A percentile compares a stretch with the other conserved stretches of the same genome.
Evolutionary conservation across 202 grass and related monocot genomes (phyloP).

Genomic region (Schoenoplectus triqueter): DNA sequence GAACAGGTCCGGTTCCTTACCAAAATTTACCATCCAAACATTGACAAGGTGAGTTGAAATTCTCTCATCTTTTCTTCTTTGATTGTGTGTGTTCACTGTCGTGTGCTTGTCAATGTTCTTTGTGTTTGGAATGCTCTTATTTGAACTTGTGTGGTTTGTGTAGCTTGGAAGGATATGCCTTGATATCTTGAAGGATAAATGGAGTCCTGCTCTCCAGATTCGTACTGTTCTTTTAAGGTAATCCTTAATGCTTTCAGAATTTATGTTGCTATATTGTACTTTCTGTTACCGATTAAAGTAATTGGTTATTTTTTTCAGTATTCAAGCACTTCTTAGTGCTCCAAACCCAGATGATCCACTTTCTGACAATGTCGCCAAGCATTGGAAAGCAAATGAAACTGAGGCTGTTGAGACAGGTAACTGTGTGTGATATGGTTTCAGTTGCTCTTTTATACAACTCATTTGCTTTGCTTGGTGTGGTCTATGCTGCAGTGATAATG

Average conservation of each 20-base stretch:
- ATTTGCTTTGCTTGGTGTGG: not conserved
- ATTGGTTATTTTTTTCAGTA: slow-evolving; percentile 50
- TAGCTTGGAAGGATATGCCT: slow-evolving; percentile 99
- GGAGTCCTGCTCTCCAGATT: slow-evolving; percentile 96
- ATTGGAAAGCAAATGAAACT: slow-evolving; percentile 88
- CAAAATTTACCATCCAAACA: slow-evolving; percentile 94
- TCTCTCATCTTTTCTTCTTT: slow-evolving; percentile 20
- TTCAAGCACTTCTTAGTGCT: slow-evolving; percentile 87
- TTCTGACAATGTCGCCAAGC: slow-evolving; percentile 88
- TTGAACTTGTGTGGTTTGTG: slow-evolving; percentile 27
- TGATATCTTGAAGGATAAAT: slow-evolving; percentile 97
- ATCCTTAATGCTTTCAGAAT: slow-evolving; percentile 31
- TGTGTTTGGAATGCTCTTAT: slow-evolving; percentile 21
- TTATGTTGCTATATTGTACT: not conserved
- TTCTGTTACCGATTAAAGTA: not conserved
- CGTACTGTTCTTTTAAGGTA: slow-evolving; percentile 91
- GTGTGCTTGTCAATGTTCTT: slow-evolving; percentile 26
- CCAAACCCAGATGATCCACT: slow-evolving; percentile 88
- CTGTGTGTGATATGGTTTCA: not conserved
- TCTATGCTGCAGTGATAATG: slow-evolving; percentile 4
- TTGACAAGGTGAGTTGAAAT: slow-evolving; percentile 73
- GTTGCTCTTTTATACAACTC: not conserved
- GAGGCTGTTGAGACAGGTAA: slow-evolving; percentile 94
- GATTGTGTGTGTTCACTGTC: slow-evolving; percentile 6
- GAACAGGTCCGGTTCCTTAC: slow-evolving; percentile 85